Base-by-base conservation (phyloP, 768 basidiomycete species). In the Rhizopogon vinicolor region DNA sequence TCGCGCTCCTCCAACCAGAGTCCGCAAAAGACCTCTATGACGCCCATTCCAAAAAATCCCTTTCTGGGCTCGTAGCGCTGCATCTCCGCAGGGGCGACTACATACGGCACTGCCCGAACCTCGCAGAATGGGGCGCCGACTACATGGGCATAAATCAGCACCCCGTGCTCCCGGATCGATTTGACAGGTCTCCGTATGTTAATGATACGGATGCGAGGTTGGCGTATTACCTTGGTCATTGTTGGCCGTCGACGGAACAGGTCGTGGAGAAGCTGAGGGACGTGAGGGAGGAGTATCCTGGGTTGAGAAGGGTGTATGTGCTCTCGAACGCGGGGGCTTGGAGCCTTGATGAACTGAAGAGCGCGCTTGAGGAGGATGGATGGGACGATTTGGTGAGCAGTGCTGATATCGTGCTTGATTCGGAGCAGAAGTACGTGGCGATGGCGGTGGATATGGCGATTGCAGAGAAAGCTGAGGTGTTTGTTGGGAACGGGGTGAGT, bases 361-460 rank as follows among this genome's bases (percentile, higher is more conserved):
- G 19, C 0, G 74, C 72, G 19, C 63, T 83, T 31, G 51, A 63
- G 10, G 58, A 58, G 33, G 83, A 83, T 57, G 79, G 81, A 2
- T 85, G 82, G 82, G 65, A 71, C 8, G 74, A 77, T 39, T 64
- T 83, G 44, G 70, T 66, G 52, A 78, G 73, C 9, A 79, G 74
- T 13, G 56, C 68, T 7, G 77, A 78, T 35, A 45, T 74, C n/a
- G 58, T 57, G 42, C 64, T 85, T 25, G 79, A 77, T 54, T 56
- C 68, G 37, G 76, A 75, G 46, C 81, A 85, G 62, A 65, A 60
- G 13, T 66, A 78, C 13, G 79, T 84, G 3, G 71, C 69, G 25
- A 77, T 77, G 63, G 82, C 80, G 1, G 75, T 84, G 39, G 83
- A 85, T 62, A 85, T 85, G 83, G 79, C 76, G 10, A 74, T 85